A percentile compares a stretch with the other conserved stretches of the same genome.
Evolutionary conservation across 257 asterid genomes (phyloP).

Genomic region (Coffea eugenioides): DNA sequence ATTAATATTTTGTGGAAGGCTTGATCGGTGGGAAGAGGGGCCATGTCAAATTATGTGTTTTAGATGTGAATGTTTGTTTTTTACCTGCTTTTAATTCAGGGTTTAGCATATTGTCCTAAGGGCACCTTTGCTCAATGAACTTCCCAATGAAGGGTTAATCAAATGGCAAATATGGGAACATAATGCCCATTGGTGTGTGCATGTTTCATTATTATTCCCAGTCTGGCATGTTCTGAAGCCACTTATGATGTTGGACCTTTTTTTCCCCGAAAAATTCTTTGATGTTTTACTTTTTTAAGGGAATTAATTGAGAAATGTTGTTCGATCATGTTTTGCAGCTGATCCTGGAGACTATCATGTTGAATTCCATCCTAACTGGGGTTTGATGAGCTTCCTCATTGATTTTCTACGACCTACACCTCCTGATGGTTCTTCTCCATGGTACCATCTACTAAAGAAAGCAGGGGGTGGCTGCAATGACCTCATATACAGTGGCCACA

Average conservation of each 20-base stretch:
- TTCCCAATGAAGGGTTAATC: background rate
- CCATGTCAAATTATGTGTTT: background rate
- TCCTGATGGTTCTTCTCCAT: constrained; percentile 61
- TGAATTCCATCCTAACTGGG: constrained; percentile 87
- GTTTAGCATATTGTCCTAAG: background rate
- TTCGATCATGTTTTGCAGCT: constrained; percentile 48
- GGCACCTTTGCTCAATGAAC: background rate
- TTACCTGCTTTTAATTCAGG: background rate
- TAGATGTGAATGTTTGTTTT: background rate
- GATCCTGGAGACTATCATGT: constrained; percentile 43
- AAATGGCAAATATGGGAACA: background rate
- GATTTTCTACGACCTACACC: constrained; percentile 82
- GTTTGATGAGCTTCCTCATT: constrained; percentile 77
- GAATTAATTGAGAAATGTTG: constrained; percentile 8
- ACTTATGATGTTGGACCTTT: background rate
- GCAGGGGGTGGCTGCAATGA: constrained; percentile 98
- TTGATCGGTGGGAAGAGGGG: background rate
- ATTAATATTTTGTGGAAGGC: background rate
- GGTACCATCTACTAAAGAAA: constrained; percentile 82
- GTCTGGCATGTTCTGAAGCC: background rate
- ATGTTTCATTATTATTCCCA: background rate
- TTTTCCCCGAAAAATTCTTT: background rate
- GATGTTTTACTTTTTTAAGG: background rate
- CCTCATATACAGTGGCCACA: constrained; percentile 91
- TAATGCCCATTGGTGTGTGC: no score